phyloP scores from a whole-genome alignment of 1,284 basidiomycete species.

The Cryptococcus hybrid region DNA sequence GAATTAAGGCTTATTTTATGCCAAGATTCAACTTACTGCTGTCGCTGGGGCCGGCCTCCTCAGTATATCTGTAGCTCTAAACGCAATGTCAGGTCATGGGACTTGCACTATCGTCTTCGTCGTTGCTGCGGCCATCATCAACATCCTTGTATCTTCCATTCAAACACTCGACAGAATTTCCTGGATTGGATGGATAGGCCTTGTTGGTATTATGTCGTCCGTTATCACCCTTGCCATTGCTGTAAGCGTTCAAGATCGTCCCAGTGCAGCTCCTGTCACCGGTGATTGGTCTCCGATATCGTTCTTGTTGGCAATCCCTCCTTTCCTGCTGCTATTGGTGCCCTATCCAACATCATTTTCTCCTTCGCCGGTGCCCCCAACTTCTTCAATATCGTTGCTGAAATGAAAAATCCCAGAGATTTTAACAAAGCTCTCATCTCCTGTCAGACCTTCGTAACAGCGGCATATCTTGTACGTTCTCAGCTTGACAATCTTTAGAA shows the following conservation, averaged over 20 bases:
- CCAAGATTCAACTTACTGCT: conserved; percentile 11
- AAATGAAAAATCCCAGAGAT: conserved; percentile 45
- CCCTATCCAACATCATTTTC: conserved; percentile 41
- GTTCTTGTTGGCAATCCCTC: conserved; percentile 30
- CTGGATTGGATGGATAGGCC: conserved; percentile 45
- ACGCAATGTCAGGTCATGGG: conserved; percentile 44
- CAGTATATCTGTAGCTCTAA: conserved; percentile 46
- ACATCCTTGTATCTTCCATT: conserved; percentile 3
- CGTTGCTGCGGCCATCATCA: conserved; percentile 25
- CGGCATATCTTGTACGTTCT: conserved; percentile 37
- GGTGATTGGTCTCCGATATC: conserved; percentile 15
- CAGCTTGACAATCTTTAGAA: conserved; percentile 7
- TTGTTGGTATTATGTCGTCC: conserved; percentile 33
- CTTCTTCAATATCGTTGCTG: conserved; percentile 45
- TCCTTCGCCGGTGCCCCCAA: conserved; percentile 38
- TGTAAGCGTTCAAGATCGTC: conserved; percentile 44
- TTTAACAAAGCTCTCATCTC: conserved; percentile 23
- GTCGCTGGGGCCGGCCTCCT: conserved; percentile 35
- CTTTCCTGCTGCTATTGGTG: conserved; percentile 41
- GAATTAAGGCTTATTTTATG: background rate
- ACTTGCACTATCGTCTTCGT: conserved; percentile 45
- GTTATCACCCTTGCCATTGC: conserved; percentile 46
- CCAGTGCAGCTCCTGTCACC: conserved; percentile 21
- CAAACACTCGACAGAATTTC: conserved; percentile 44
- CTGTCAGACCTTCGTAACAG: conserved; percentile 35